Conservation (phyloP, 2,329 filamentous ascomycete species). For the Cordyceps fumosorosea region DNA sequence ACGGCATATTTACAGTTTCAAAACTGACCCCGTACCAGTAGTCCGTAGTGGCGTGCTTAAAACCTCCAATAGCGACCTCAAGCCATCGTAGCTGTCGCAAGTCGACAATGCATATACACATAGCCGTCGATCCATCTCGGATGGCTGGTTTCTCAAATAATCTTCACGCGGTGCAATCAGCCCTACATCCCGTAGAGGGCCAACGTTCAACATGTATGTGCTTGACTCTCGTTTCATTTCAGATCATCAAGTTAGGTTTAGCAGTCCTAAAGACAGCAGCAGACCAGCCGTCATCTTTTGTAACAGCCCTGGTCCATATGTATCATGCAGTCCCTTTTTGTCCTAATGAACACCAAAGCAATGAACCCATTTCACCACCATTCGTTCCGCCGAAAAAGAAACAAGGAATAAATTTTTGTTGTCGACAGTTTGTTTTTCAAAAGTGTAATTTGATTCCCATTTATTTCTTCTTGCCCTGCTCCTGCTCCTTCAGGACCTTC, state of each 20-base stretch:
- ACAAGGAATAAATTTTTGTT: conserved; percentile 13
- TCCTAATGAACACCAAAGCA: conserved; percentile 49
- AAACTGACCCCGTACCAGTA: too few relatives aligned
- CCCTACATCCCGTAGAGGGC: neutral
- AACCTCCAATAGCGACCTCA: too few relatives aligned
- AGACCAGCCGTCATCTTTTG: conserved; percentile 31
- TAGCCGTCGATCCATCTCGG: too few relatives aligned
- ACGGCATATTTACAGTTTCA: too few relatives aligned
- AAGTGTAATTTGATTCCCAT: conserved; percentile 20
- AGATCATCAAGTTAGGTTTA: conserved; percentile 37
- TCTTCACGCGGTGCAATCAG: too few relatives aligned
- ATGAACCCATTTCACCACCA: conserved; percentile 32
- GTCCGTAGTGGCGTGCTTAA: too few relatives aligned
- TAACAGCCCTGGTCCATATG: conserved; percentile 26
- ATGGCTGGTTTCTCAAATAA: too few relatives aligned
- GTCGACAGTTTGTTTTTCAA: neutral
- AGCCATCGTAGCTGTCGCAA: too few relatives aligned
- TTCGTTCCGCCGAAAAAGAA: conserved; percentile 21
- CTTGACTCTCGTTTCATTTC: conserved; percentile 39
- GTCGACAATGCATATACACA: too few relatives aligned
- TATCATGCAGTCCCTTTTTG: conserved; percentile 44
- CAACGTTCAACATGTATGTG: conserved; percentile 10
- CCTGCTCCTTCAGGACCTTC: conserved; percentile 99
- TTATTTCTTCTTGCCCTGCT: conserved; percentile 67
- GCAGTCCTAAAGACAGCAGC: conserved; percentile 39